phyloP scores from a whole-genome alignment of 768 basidiomycete genomes.

The Obba rivulosa region DNA sequence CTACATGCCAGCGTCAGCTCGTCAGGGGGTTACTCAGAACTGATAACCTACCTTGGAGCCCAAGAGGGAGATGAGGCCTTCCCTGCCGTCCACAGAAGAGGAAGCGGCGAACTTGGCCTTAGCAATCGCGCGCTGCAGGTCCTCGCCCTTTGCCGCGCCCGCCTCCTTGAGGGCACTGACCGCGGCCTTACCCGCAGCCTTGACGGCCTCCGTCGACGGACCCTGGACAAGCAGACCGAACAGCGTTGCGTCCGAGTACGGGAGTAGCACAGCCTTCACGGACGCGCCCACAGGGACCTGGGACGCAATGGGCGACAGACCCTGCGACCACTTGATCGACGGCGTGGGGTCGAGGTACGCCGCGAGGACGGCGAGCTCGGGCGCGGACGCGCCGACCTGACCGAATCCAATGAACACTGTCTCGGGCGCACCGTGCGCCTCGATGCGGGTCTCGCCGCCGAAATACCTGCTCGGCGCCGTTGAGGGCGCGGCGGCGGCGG shows the following conservation, averaged over 20 bases:
- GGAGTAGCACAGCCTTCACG: conserved; percentile 71
- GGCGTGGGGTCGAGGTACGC: conserved; percentile 75
- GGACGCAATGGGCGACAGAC: conserved; percentile 62
- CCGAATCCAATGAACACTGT: conserved; percentile 91
- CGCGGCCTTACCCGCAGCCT: conserved; percentile 62
- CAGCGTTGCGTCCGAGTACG: conserved; percentile 89
- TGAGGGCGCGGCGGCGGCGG: conserved; percentile 30
- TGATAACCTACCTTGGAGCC: conserved; percentile 54
- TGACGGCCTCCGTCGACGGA: conserved; percentile 53
- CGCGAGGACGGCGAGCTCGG: conserved; percentile 75
- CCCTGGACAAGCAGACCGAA: conserved; percentile 81
- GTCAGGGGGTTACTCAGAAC: background rate
- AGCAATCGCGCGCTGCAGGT: conserved; percentile 73
- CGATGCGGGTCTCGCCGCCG: conserved; percentile 83
- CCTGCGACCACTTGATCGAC: conserved; percentile 83
- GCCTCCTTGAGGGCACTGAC: conserved; percentile 58
- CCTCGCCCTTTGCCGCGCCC: conserved; percentile 45
- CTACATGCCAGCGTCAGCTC: conserved; percentile 28
- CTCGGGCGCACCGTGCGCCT: conserved; percentile 52
- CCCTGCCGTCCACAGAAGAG: conserved; percentile 58
- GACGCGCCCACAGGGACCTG: conserved; percentile 53
- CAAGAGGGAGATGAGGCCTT: conserved; percentile 55
- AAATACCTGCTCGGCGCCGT: conserved; percentile 51
- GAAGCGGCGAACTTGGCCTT: conserved; percentile 89
- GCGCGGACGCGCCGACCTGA: conserved; percentile 51